Evolutionary conservation across 148 eudicot species (phyloP).

Genomic region (Beta vulgaris): DNA sequence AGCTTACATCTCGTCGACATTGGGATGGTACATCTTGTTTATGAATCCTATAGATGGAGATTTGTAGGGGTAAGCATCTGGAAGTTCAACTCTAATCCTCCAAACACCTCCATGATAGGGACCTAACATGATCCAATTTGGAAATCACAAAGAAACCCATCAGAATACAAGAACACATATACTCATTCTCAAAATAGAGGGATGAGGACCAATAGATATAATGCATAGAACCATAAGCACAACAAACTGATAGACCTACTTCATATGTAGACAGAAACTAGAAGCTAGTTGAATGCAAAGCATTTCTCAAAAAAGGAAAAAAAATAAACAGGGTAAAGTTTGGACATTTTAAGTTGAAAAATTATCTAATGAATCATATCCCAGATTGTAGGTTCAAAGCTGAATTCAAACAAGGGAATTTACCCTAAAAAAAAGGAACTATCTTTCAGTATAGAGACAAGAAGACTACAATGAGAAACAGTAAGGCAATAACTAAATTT

Average conservation of each 20-base stretch:
- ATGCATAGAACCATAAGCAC: background rate
- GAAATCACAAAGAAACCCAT: background rate
- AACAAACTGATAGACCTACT: background rate
- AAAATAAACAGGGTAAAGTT: background rate
- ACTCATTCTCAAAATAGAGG: background rate
- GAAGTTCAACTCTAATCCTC: conserved; percentile 85
- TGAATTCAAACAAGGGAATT: background rate
- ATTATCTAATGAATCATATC: background rate
- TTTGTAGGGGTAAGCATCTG: conserved; percentile 93
- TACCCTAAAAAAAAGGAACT: background rate
- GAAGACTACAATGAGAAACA: background rate
- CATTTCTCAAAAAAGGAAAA: conserved; percentile 5
- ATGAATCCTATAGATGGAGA: conserved; percentile 87
- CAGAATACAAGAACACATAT: conserved; percentile 17
- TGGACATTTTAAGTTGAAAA: background rate
- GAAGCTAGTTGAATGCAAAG: conserved; percentile 1
- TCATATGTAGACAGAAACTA: background rate
- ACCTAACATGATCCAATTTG: conserved; percentile 43
- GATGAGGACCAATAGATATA: background rate
- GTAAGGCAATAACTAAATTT: background rate
- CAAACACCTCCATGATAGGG: conserved; percentile 91
- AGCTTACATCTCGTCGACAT: conserved; percentile 88
- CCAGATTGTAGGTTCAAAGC: background rate
- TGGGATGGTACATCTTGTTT: conserved; percentile 92
- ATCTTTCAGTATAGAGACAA: conserved; percentile 14